Conservation (phyloP, 1,139 yeast genomes). For the Protomyces pachydermus region DNA sequence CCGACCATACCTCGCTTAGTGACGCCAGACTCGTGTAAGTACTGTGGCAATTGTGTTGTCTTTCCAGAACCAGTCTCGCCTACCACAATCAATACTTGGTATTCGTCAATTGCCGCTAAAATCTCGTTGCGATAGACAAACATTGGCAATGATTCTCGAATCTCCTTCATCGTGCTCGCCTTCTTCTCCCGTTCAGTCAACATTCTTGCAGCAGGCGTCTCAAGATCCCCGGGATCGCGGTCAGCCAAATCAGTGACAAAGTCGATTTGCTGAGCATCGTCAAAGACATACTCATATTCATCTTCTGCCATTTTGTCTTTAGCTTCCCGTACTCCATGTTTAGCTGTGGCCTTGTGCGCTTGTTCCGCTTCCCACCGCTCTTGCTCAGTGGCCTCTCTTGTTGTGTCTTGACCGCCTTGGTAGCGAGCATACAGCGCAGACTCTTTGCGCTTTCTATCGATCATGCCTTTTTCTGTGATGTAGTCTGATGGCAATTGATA, state of each 20-base stretch:
- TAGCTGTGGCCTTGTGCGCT: conserved; percentile 45
- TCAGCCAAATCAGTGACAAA: conserved; percentile 48
- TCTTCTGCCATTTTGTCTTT: conserved; percentile 38
- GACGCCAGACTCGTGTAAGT: conserved; percentile 75
- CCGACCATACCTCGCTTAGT: conserved; percentile 58
- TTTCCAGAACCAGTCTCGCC: conserved; percentile 99
- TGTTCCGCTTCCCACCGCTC: conserved; percentile 66
- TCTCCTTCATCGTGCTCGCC: conserved; percentile 44
- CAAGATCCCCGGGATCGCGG: background rate
- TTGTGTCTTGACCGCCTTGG: conserved; percentile 35
- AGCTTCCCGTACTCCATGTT: conserved; percentile 20
- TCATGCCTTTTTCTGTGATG: conserved; percentile 49
- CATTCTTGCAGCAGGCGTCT: conserved; percentile 28
- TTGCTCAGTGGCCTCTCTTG: conserved; percentile 39
- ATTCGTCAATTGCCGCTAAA: conserved; percentile 54
- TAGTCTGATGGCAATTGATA: conserved; percentile 59
- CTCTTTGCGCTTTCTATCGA: conserved; percentile 52
- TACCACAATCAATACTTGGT: conserved; percentile 79
- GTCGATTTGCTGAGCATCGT: conserved; percentile 65
- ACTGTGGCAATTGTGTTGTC: conserved; percentile 92
- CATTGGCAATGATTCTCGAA: conserved; percentile 71
- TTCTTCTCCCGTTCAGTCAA: conserved; percentile 45
- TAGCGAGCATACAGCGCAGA: conserved; percentile 42
- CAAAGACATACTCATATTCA: conserved; percentile 77
- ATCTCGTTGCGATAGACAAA: conserved; percentile 58